phyloP scores from a whole-genome alignment of 768 basidiomycete species.

The Clitopilus passeckerianus region DNA sequence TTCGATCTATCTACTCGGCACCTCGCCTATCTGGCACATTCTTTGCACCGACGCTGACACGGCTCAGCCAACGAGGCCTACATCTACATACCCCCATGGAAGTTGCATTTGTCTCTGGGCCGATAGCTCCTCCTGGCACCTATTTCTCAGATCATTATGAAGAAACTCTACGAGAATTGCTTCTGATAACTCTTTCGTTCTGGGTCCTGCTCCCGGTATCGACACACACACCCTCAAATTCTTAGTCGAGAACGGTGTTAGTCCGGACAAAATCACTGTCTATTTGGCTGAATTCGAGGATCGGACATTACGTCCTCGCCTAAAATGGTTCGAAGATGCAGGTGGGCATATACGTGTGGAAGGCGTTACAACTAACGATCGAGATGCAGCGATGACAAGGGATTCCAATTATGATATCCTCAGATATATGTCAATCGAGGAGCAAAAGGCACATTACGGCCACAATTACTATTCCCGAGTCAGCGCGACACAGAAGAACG shows the following conservation, averaged over 20 bases:
- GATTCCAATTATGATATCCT: conserved; percentile 20
- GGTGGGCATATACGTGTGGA: conserved; percentile 13
- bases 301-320: background rate
- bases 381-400: conserved; percentile 20
- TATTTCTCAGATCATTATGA: conserved; percentile 17
- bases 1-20: background rate
- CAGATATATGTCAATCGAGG: conserved; percentile 16
- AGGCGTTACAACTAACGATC: conserved; percentile 12
- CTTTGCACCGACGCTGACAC: background rate
- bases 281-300: conserved; percentile 17
- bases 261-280: conserved; percentile 14
- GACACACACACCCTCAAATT: conserved; percentile 16
- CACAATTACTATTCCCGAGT: conserved; percentile 14
- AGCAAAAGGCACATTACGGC: conserved; percentile 18
- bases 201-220: conserved; percentile 19
- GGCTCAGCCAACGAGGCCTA: background rate
- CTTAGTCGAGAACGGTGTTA: conserved; percentile 13
- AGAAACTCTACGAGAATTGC: conserved; percentile 10
- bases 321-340: conserved; percentile 10
- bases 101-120: conserved; percentile 21
- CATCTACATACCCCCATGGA: background rate
- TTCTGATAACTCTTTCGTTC: conserved; percentile 15
- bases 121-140: conserved; percentile 9
- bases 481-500: conserved; percentile 20
- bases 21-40: background rate